Evolutionary conservation across 306 rosid species (phyloP).

Genomic region (Geum urbanum): DNA sequence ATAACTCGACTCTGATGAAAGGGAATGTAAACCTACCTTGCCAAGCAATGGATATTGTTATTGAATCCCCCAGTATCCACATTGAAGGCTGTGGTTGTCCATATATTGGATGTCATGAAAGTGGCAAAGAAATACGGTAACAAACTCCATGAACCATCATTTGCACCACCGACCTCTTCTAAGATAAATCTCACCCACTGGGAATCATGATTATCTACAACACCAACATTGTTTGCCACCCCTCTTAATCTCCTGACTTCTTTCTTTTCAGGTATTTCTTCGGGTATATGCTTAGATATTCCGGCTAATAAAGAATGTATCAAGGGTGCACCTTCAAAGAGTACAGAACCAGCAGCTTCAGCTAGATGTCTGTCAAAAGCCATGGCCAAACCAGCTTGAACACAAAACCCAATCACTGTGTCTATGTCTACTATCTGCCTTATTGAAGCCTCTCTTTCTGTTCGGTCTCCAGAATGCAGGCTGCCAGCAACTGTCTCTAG

Average conservation of each 20-base stretch:
- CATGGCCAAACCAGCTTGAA: slow-evolving; percentile 86
- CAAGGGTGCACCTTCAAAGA: slow-evolving; percentile 82
- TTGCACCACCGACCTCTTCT: slow-evolving; percentile 92
- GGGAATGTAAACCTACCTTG: slow-evolving; percentile 56
- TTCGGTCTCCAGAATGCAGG: slow-evolving; percentile 82
- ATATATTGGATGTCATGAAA: slow-evolving; percentile 87
- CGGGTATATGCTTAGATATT: slow-evolving; percentile 76
- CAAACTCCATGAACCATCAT: slow-evolving; percentile 95
- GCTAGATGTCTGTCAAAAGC: slow-evolving; percentile 78
- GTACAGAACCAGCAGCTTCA: slow-evolving; percentile 89
- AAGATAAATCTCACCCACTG: slow-evolving; percentile 90
- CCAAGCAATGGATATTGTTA: slow-evolving; percentile 89
- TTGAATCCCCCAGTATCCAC: slow-evolving; percentile 93
- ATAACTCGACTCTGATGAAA: neutral
- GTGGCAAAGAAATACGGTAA: slow-evolving; percentile 89
- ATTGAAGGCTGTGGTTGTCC: slow-evolving; percentile 90
- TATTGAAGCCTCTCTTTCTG: slow-evolving; percentile 78
- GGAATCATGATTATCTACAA: slow-evolving; percentile 69
- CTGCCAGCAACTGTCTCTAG: slow-evolving; percentile 81
- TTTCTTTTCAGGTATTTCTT: slow-evolving; percentile 75
- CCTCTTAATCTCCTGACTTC: slow-evolving; percentile 72
- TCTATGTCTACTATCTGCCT: slow-evolving; percentile 88
- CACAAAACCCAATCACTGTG: slow-evolving; percentile 81
- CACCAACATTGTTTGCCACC: slow-evolving; percentile 79
- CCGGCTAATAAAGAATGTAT: slow-evolving; percentile 76